Evolutionary conservation across 2,329 filamentous ascomycete species (phyloP), one percentile per base, ranked within the genome.

Genomic region (Drechslerella coelobrocha): DNA sequence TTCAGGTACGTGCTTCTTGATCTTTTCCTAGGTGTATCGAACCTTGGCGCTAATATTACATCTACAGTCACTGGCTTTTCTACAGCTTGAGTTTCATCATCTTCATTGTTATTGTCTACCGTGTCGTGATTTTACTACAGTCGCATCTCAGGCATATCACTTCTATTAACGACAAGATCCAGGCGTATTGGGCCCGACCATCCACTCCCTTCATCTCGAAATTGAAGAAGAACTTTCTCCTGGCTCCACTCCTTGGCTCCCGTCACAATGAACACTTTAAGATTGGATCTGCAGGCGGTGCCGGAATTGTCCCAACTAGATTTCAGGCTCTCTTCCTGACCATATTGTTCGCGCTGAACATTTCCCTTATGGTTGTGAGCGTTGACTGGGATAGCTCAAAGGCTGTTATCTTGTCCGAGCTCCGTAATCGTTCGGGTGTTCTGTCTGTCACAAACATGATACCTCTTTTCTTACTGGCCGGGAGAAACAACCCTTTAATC

Each of bases 401-500:
- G 51, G 76, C 77, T 9, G 78, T 79, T 23, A 83, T 82, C 6
- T 79, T 82, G 4, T 77, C 79, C 39, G 81, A 86, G 63, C 78
- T 89, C 55, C 82, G 88, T 73, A 89, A 89, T 78, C 85, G 89
- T 31, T 87, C 86, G 19, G 90, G 89, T 73, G 82, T 88, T 50
- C 81, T 93, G 72, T 80, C 89, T 5, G 84, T 87, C 43, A 84
- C 90, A 78, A 93, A 93, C 81, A 90, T 92, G 89, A 83, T 88
- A 69, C 89, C 90, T 1, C 81, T 92, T 2, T 89, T 92, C 79
- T 78, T 92, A 53, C 82, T 92, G 78, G 88, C 89, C 50, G 87
- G 88, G 43, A 84, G 89, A 75, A 92, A 92, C 81, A 92, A 92
- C 79, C 89, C 89, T 21, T 82, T 93, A 73, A 91, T 92, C 77